These are phyloP conservation scores for Penicillium waksmanii DNA, from an alignment of 495 filamentous ascomycete genomes.

Conservation along the genomic window DNA sequence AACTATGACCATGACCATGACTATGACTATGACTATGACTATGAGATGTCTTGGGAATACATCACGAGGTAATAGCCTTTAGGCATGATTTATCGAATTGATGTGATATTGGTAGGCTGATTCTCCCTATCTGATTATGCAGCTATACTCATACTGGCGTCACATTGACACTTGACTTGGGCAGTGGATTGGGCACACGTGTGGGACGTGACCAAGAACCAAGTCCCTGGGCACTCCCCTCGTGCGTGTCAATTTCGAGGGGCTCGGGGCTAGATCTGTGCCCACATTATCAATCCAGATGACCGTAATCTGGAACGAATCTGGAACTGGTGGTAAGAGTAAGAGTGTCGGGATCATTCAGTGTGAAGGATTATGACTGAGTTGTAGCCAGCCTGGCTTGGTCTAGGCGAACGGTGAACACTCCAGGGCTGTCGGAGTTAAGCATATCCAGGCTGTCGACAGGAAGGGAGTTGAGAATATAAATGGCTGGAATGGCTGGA, in stretches of 20 bases:
- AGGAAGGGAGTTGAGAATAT: no score
- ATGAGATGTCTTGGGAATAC: not conserved
- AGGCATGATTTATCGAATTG: not conserved
- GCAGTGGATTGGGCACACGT: slow-evolving; percentile 13
- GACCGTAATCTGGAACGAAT: not conserved
- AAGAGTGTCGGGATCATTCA: not conserved
- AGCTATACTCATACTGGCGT: not conserved
- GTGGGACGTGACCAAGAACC: slow-evolving; percentile 7
- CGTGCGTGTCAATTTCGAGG: not conserved
- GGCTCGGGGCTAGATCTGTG: not conserved
- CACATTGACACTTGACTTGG: not conserved
- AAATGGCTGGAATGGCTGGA: no score
- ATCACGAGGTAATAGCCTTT: not conserved
- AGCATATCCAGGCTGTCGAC: no score
- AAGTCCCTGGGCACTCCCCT: slow-evolving; percentile 2
- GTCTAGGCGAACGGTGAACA: no score
- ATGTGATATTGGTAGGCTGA: not conserved
- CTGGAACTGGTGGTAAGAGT: not conserved
- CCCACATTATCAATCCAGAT: slow-evolving; percentile 9
- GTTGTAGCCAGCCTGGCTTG: no score
- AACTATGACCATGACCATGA: no score
- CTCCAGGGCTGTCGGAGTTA: no score
- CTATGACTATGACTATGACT: no score
- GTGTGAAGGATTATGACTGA: not conserved
- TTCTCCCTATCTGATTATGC: not conserved